Evolutionary conservation across 2,329 filamentous ascomycete genomes (phyloP), one percentile per base, ranked within the genome.

Genomic region (Myriosclerotinia scirpicola): DNA sequence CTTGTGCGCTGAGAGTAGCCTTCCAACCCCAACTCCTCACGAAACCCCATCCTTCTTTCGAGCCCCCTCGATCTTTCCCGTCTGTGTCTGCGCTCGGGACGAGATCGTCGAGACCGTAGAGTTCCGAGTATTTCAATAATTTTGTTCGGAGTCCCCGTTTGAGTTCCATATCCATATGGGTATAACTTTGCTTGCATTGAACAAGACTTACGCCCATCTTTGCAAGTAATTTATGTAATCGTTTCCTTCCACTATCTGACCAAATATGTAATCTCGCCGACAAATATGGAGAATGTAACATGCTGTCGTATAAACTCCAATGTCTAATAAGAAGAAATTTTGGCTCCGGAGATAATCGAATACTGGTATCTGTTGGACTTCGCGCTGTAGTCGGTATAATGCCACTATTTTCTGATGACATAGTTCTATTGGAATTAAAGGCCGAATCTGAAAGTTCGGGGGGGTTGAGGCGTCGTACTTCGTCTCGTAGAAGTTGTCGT

Each of bases 1-100:
- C 95, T 59, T 94, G 91, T 7, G 95, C 95, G 69, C 91, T 96
- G 36, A 98, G 82, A 60, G 94, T 97, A 0, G 93, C 94, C 76
- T 93, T 90, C 93, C 93, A 99, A 14, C 95, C 95, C 95, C 95
- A 99, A 76, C 92, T 96, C 67, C 93, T 86, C 22, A 98, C 94
- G 75, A 98, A 99, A 0, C 95, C 94, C 94, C 94, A 98, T 14
- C 93, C 93, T 77, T 97, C 93, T 75, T 94, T 94, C 56, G 87
- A 86, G 30, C 89, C 88, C 22, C 84, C 88, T 63, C 87, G 85
- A 70, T 90, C 87, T 72, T 85, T 85, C 5, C 87, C 88, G 70
- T 90, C 89, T 6, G 89, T 88, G 67, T 90, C 88, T 14, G 89
- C 85, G 5, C 89, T 87, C 1, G 94, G 94, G 0, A 99, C 93